phyloP scores from a whole-genome alignment of 2,329 filamentous ascomycete species.

The Colletotrichum magnum region DNA sequence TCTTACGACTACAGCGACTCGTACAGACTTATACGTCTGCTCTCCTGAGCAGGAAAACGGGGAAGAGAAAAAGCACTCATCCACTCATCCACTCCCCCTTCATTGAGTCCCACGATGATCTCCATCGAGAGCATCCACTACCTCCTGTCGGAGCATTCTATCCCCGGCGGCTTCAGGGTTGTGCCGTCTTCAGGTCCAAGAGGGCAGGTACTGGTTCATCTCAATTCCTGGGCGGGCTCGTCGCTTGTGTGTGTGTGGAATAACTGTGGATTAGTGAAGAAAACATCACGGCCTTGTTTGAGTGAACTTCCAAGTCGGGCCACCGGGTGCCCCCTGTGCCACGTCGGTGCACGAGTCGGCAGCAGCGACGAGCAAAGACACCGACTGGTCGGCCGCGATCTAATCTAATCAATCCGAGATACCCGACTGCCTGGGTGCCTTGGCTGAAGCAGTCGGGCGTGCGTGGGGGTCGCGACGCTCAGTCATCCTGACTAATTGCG shows the following conservation, averaged over 20 bases:
- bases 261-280: background rate
- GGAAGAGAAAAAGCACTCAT: no score
- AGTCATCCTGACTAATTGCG: conserved; percentile 29
- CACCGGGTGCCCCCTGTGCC: background rate
- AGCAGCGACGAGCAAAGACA: background rate
- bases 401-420: conserved; percentile 38
- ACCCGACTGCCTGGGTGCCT: conserved; percentile 22
- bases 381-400: conserved; percentile 23
- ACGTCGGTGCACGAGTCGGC: conserved; percentile 18
- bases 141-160: conserved; percentile 23
- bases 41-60: background rate
- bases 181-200: conserved; percentile 13
- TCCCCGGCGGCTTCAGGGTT: conserved; percentile 29
- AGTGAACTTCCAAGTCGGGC: conserved; percentile 20
- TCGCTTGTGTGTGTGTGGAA: no score
- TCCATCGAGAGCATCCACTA: conserved; percentile 14
- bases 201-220: conserved; percentile 28
- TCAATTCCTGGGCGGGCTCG: background rate
- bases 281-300: conserved; percentile 17
- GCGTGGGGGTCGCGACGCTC: conserved; percentile 9
- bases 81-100: background rate
- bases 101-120: conserved; percentile 20
- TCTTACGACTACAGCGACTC: background rate
- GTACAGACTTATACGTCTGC: conserved; percentile 16
- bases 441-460: conserved; percentile 22